phyloP scores from a whole-genome alignment of 2,329 filamentous ascomycete species.

The Cladosporium colombiae region DNA sequence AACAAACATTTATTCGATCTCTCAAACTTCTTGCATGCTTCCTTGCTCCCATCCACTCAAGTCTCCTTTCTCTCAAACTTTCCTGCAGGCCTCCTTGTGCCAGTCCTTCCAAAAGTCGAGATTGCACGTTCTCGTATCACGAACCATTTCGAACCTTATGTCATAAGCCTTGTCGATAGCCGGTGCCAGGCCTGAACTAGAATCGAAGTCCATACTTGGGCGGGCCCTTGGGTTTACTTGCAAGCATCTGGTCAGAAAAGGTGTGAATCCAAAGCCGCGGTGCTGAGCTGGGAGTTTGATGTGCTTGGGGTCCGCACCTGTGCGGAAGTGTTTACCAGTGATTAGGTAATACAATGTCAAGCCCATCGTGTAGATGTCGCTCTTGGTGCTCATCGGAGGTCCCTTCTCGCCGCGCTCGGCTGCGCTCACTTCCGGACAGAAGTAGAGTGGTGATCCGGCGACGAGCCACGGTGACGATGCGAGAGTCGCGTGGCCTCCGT shows the following conservation, averaged over 20 bases:
- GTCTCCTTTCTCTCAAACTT: background rate
- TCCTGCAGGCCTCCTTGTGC: background rate
- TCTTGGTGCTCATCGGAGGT: background rate
- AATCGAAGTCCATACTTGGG: background rate
- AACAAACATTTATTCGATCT: background rate
- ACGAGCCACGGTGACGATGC: background rate
- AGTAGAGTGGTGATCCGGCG: background rate
- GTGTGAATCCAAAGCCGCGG: background rate
- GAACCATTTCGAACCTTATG: background rate
- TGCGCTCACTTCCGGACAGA: background rate
- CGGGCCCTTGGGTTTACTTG: background rate
- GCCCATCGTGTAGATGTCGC: conserved; percentile 9
- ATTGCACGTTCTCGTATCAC: background rate
- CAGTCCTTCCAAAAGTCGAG: background rate
- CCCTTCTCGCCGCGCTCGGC: background rate
- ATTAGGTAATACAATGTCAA: conserved; percentile 1
- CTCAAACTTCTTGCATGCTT: background rate
- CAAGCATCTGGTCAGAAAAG: background rate
- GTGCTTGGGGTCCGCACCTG: background rate
- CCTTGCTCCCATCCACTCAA: too few relatives aligned
- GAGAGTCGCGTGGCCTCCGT: conserved; percentile 26
- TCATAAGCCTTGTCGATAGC: background rate
- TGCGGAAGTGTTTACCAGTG: background rate
- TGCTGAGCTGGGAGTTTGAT: background rate
- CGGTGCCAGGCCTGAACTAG: background rate